Percentiles rank a stretch among this genome's conserved stretches.
Evolutionary conservation across 768 basidiomycete species (phyloP).

Genomic region (Panaeolus cyanescens): DNA sequence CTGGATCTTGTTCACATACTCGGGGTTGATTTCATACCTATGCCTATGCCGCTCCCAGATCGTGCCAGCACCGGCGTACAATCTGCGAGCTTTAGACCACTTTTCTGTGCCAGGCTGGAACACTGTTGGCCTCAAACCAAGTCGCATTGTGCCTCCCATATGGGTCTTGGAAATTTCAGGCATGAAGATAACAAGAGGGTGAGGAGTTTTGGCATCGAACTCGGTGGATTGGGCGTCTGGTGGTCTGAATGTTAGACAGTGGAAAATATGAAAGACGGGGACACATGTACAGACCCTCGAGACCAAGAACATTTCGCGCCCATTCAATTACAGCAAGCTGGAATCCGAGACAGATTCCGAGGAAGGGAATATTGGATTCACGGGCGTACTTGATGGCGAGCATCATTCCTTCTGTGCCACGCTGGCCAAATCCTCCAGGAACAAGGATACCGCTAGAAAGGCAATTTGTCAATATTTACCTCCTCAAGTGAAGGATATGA

Average conservation of each 20-base stretch:
- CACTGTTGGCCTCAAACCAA: constrained; percentile 96
- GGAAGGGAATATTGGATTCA: constrained; percentile 92
- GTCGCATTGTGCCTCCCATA: constrained; percentile 99
- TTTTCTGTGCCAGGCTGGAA: constrained; percentile 70
- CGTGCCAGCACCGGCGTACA: constrained; percentile 81
- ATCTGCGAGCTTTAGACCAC: constrained; percentile 71
- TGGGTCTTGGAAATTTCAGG: constrained; percentile 98
- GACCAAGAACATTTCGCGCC: constrained; percentile 80
- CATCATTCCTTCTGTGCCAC: constrained; percentile 97
- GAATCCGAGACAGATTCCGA: constrained; percentile 97
- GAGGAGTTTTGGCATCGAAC: constrained; percentile 59
- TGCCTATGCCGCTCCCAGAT: constrained; percentile 98
- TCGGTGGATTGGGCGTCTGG: constrained; percentile 87
- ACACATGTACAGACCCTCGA: constrained; percentile 54
- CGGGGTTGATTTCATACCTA: constrained; percentile 93
- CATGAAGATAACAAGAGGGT: constrained; percentile 94
- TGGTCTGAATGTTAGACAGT: constrained; percentile 3
- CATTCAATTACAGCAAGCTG: constrained; percentile 96
- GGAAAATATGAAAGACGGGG: constrained; percentile 1
- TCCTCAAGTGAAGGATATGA: constrained; percentile 8
- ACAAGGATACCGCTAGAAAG: constrained; percentile 85
- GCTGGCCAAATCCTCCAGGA: constrained; percentile 92
- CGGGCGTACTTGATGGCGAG: constrained; percentile 97
- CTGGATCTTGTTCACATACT: constrained; percentile 72
- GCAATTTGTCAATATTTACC: background rate